These are phyloP conservation scores for Alternaria panax DNA, from an alignment of 2,329 filamentous ascomycete genomes.

Conservation along the genomic window DNA sequence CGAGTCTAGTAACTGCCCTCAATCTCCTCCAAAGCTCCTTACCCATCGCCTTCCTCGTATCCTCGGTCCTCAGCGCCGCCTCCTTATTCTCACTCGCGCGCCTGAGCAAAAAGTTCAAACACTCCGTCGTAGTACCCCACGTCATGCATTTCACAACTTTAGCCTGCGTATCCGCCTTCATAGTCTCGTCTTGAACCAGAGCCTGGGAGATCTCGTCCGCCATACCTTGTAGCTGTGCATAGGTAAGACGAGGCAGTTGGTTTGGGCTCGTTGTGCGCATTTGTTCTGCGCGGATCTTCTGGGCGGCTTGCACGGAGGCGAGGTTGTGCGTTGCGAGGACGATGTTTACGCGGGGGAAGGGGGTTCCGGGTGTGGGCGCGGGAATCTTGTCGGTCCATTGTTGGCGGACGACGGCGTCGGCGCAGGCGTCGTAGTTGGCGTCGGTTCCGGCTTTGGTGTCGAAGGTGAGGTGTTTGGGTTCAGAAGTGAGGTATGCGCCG, in stretches of 20 bases:
- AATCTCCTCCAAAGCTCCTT: constrained; percentile 56
- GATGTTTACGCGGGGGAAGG: constrained; percentile 60
- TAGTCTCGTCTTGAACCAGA: constrained; percentile 56
- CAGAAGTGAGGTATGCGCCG: constrained; percentile 63
- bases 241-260: constrained; percentile 54
- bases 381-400: constrained; percentile 65
- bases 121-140: constrained; percentile 71
- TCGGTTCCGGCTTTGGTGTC: constrained; percentile 63
- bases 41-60: constrained; percentile 60
- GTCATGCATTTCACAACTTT: constrained; percentile 64
- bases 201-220: constrained; percentile 83
- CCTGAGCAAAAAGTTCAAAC: constrained; percentile 75
- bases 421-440: constrained; percentile 73
- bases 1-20: constrained; percentile 37
- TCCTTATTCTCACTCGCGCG: constrained; percentile 69
- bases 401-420: constrained; percentile 70
- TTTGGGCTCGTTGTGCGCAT: constrained; percentile 40
- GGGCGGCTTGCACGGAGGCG: constrained; percentile 67
- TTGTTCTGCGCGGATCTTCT: constrained; percentile 58
- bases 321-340: constrained; percentile 87
- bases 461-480: constrained; percentile 60
- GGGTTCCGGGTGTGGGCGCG: constrained; percentile 42
- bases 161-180: constrained; percentile 48
- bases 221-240: constrained; percentile 92
- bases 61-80: constrained; percentile 63